These are phyloP conservation scores for Pholiota microspora DNA, from an alignment of 768 basidiomycete species.

Conservation along the genomic window DNA sequence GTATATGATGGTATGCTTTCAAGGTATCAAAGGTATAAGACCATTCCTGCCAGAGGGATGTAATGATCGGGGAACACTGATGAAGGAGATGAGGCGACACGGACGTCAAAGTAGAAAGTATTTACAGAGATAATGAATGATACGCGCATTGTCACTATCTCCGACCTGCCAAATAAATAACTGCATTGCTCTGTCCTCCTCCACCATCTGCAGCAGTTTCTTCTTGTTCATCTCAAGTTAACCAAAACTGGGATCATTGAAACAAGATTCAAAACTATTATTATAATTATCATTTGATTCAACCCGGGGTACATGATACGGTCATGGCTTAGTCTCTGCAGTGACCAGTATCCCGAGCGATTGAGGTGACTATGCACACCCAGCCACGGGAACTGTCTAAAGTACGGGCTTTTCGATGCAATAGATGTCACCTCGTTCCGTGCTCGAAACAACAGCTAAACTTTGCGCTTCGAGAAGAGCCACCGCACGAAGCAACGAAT, in stretches of 20 bases:
- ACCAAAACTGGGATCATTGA: neutral
- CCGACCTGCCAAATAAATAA: neutral
- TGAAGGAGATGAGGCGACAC: slow-evolving; percentile 3
- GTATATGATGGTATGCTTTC: slow-evolving; percentile 3
- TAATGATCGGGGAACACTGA: slow-evolving; percentile 2
- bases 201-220: neutral
- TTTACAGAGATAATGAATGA: slow-evolving; percentile 9
- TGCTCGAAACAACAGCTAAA: no score
- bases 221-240: neutral
- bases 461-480: no score
- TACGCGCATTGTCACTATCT: slow-evolving; percentile 1
- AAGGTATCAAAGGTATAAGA: neutral
- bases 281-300: neutral
- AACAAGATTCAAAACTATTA: neutral
- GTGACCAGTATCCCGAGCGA: neutral
- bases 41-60: slow-evolving; percentile 5
- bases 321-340: neutral
- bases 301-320: neutral
- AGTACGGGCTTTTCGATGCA: no score
- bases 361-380: neutral
- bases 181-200: neutral
- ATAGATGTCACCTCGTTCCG: no score
- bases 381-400: no score
- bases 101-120: neutral
- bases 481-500: no score